phyloP scores from a whole-genome alignment of 2,329 filamentous ascomycete species.

The Hypoxylon sp. region DNA sequence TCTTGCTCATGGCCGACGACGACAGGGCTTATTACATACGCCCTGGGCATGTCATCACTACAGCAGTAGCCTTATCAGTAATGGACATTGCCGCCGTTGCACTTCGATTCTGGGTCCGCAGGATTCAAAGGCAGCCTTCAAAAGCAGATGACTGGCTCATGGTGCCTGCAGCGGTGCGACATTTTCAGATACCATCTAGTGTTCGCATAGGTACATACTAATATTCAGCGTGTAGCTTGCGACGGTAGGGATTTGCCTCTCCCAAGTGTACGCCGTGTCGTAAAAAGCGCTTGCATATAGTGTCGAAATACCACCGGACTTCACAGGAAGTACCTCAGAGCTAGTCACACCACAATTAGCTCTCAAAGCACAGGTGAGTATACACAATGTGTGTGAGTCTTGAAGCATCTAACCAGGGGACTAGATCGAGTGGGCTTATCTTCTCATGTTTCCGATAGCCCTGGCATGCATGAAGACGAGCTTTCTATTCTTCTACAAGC shows the following conservation, averaged over 20 bases:
- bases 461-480: slow-evolving; percentile 45
- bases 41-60: slow-evolving; percentile 39
- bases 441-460: slow-evolving; percentile 44
- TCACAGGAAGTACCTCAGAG: slow-evolving; percentile 12
- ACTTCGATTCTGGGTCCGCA: slow-evolving; percentile 43
- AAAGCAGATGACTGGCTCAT: slow-evolving; percentile 49
- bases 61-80: slow-evolving; percentile 31
- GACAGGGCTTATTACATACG: slow-evolving; percentile 29
- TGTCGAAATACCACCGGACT: slow-evolving; percentile 30
- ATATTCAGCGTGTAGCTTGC: slow-evolving; percentile 24
- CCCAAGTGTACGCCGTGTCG: slow-evolving; percentile 36
- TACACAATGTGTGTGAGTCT: background rate
- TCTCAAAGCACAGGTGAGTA: slow-evolving; percentile 34
- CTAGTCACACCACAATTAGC: slow-evolving; percentile 37
- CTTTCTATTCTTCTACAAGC: slow-evolving; percentile 47
- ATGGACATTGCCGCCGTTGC: slow-evolving; percentile 41
- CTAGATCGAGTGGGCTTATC: slow-evolving; percentile 46
- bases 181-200: background rate
- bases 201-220: background rate
- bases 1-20: slow-evolving; percentile 18
- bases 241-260: slow-evolving; percentile 36
- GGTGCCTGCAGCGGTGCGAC: slow-evolving; percentile 44
- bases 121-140: slow-evolving; percentile 29
- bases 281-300: slow-evolving; percentile 32
- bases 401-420: slow-evolving; percentile 3